Base-by-base conservation (phyloP, 1,284 basidiomycete species). In the Agaricales sp. region DNA sequence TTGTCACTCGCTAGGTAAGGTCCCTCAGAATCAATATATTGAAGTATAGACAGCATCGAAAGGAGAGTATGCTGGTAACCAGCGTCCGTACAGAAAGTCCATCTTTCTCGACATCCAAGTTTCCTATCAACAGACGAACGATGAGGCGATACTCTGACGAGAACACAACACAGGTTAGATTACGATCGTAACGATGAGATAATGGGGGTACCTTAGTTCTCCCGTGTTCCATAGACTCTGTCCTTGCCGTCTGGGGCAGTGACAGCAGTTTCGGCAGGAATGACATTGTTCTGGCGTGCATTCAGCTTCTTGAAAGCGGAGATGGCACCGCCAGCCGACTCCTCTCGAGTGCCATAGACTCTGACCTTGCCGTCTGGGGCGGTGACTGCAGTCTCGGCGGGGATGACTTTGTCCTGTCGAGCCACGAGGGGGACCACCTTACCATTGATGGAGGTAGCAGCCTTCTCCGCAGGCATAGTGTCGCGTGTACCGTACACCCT, bases 231-330 rank as follows among this genome's bases (percentile, higher is more conserved):
- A 45, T 60, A 64, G 3, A 51, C 49, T 22, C 51, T 53, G 21
- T 68, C 59, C n/a, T 54, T 50, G 14, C 68, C 67, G 11, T 60
- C 52, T 3, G 58, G 53, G 2, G 66, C 54, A n/a, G 61, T 66
- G 16, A 60, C 59, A 0, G 67, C 43, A 13, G 57, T 48, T 50
- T 70, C 62, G 1, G 60, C 69, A 3, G 69, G 69, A 37, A 67
- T 62, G 52, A 50, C 64, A 64, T 55, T 62, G 47, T 57, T 35
- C 30, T 35, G 30, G 30, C 30, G 30, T 11, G 30, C 30, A 35
- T 11, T 50, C 54, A 67, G 62, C 8, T 52, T 56, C 11, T 60
- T 61, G 45, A 66, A 61, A 12, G 52, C 54, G 37, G 67, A 67
- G 38, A 60, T 50, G 21, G 58, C 54, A 0, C 64, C 60, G 43